Evolutionary conservation across 2,329 filamentous ascomycete species (phyloP).

Genomic region (Neoarthrinium moseri): DNA sequence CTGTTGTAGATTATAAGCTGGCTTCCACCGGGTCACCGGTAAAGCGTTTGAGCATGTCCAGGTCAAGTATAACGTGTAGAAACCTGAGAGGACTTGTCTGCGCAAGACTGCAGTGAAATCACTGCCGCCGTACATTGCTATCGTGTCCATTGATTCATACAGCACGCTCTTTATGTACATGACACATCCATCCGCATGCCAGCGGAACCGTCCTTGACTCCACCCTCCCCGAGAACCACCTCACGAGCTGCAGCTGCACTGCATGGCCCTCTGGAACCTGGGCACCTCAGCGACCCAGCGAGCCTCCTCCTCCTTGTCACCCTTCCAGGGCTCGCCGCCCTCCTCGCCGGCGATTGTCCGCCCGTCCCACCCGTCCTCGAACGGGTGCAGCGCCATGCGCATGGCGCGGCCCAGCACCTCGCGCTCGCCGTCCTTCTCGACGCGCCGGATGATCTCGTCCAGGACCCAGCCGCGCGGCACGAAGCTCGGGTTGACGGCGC

Average conservation of each 20-base stretch:
- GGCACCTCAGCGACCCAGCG: constrained; percentile 87
- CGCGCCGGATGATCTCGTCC: constrained; percentile 86
- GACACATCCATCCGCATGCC: too few species aligned
- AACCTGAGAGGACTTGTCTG: too few species aligned
- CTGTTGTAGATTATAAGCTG: too few species aligned
- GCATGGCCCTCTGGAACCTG: constrained; percentile 72
- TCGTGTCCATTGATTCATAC: too few species aligned
- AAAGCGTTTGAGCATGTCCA: too few species aligned
- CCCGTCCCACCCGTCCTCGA: constrained; percentile 73
- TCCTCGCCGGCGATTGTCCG: constrained; percentile 43
- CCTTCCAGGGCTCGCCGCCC: constrained; percentile 48
- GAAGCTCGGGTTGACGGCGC: constrained; percentile 88
- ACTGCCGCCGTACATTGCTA: too few species aligned
- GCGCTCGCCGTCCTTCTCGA: constrained; percentile 80
- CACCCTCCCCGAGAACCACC: too few species aligned
- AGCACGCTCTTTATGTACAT: too few species aligned
- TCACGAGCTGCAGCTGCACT: constrained; percentile 93
- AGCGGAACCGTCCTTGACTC: too few species aligned
- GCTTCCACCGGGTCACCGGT: too few species aligned
- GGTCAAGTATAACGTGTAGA: too few species aligned
- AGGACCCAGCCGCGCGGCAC: constrained; percentile 88
- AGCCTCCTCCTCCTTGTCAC: constrained; percentile 71
- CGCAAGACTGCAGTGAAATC: too few species aligned
- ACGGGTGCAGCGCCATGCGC: constrained; percentile 81
- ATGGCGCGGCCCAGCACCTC: constrained; percentile 76